phyloP scores from a whole-genome alignment of 2,329 filamentous ascomycete species.

The Akanthomyces muscarius region DNA sequence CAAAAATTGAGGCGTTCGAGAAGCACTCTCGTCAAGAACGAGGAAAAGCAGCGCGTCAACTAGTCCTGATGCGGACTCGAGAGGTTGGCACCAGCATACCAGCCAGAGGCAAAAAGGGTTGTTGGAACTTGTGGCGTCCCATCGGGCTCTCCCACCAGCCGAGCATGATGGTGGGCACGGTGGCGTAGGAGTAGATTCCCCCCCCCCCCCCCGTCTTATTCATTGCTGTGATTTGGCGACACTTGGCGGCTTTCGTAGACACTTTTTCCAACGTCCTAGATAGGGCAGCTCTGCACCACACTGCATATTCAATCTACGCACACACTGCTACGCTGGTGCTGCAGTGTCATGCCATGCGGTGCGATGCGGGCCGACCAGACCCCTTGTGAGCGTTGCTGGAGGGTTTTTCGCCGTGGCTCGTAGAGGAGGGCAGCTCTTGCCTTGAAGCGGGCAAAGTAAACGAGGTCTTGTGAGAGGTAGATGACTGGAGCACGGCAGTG shows the following conservation, averaged over 20 bases:
- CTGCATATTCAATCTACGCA: too few species aligned
- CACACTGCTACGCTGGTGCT: background rate
- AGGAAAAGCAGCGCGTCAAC: slow-evolving; percentile 6
- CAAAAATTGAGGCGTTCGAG: background rate
- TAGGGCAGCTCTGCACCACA: too few species aligned
- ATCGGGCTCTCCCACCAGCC: background rate
- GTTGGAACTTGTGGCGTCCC: background rate
- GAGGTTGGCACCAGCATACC: background rate
- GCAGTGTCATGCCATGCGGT: background rate
- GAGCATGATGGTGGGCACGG: background rate
- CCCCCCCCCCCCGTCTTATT: too few species aligned
- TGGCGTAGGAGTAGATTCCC: background rate
- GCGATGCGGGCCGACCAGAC: background rate
- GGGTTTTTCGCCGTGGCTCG: too few species aligned
- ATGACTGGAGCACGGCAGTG: background rate
- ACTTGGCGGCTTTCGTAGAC: background rate
- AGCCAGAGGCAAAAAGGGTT: background rate
- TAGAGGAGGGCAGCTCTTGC: background rate
- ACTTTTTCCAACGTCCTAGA: too few species aligned
- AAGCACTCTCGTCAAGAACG: background rate
- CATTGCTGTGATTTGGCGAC: too few species aligned
- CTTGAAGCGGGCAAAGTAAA: background rate
- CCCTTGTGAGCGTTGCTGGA: background rate
- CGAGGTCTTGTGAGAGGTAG: background rate
- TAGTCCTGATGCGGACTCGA: slow-evolving; percentile 4